A percentile compares a stretch with the other conserved stretches of the same genome.
Conservation (phyloP, 371 early-diverging fungal genomes). For the Actinomortierella wolfii region DNA sequence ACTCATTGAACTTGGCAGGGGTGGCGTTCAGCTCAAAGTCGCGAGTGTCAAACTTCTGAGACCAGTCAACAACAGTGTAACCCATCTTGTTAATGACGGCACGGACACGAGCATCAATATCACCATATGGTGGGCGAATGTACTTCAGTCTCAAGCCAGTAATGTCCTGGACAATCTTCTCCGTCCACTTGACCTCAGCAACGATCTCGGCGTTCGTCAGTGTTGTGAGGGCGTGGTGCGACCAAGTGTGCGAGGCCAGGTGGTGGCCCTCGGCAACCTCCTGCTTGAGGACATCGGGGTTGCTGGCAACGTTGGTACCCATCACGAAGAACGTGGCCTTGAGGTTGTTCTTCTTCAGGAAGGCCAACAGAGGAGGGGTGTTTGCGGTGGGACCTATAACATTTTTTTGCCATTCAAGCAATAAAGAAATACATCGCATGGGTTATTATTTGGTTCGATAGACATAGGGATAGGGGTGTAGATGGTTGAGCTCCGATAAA, state of each 20-base stretch:
- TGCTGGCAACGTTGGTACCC: slow-evolving; percentile 54
- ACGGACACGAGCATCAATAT: slow-evolving; percentile 70
- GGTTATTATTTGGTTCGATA: too few species aligned
- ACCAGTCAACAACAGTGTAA: slow-evolving; percentile 49
- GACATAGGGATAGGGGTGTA: not conserved
- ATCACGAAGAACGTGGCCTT: slow-evolving; percentile 68
- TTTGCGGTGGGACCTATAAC: slow-evolving; percentile 29
- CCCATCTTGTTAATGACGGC: slow-evolving; percentile 56
- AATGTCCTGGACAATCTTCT: slow-evolving; percentile 61
- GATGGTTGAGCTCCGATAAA: too few species aligned
- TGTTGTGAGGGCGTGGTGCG: slow-evolving; percentile 65
- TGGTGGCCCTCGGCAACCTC: slow-evolving; percentile 34
- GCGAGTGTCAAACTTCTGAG: not conserved
- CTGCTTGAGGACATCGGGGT: slow-evolving; percentile 49
- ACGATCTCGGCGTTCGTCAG: slow-evolving; percentile 65
- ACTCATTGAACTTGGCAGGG: slow-evolving; percentile 1
- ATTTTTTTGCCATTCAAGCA: not conserved
- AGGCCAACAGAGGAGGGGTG: slow-evolving; percentile 51
- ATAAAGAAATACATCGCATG: too few species aligned
- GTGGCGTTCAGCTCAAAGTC: not conserved
- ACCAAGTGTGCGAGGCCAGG: slow-evolving; percentile 52
- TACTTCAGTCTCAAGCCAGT: slow-evolving; percentile 57
- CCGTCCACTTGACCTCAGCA: slow-evolving; percentile 72
- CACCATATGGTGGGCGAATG: slow-evolving; percentile 65
- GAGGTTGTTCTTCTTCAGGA: slow-evolving; percentile 50